Evolutionary conservation across 805 yeast species (phyloP).

Genomic region (Sugiyamaella qingdaonensis): DNA sequence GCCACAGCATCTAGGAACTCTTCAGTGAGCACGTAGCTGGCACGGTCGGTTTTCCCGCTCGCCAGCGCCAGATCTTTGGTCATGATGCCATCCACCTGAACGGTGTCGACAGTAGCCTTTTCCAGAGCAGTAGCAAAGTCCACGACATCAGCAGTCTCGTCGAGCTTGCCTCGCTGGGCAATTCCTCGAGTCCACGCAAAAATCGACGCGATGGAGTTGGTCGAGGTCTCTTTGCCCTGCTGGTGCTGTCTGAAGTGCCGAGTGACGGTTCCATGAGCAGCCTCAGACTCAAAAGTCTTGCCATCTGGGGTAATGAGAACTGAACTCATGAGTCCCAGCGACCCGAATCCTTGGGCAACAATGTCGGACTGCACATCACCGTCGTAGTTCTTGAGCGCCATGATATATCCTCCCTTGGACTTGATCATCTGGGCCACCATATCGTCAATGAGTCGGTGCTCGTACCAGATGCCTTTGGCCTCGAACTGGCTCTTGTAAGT

Average conservation of each 20-base stretch:
- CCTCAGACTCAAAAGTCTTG: slow-evolving; percentile 91
- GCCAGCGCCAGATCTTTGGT: slow-evolving; percentile 94
- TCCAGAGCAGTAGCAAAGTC: slow-evolving; percentile 76
- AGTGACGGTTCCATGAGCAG: slow-evolving; percentile 99
- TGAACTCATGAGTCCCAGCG: slow-evolving; percentile 95
- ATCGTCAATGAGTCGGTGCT: slow-evolving; percentile 94
- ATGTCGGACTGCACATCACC: slow-evolving; percentile 97
- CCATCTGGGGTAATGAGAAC: slow-evolving; percentile 97
- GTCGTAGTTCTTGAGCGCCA: slow-evolving; percentile 96
- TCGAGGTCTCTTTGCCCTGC: slow-evolving; percentile 94
- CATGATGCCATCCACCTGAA: slow-evolving; percentile 79
- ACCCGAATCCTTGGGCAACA: slow-evolving; percentile 97
- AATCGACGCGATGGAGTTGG: slow-evolving; percentile 95
- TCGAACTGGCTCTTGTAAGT: slow-evolving; percentile 72
- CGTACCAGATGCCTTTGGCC: slow-evolving; percentile 84
- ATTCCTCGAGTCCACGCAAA: slow-evolving; percentile 97
- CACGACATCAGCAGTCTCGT: slow-evolving; percentile 78
- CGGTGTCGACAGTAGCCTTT: slow-evolving; percentile 82
- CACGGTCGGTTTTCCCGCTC: slow-evolving; percentile 78
- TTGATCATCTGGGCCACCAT: slow-evolving; percentile 99
- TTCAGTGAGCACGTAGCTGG: slow-evolving; percentile 81
- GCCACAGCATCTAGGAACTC: slow-evolving; percentile 86
- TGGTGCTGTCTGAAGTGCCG: slow-evolving; percentile 96
- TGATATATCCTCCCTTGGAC: slow-evolving; percentile 89
- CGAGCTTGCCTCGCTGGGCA: slow-evolving; percentile 87